phyloP scores from a whole-genome alignment of 371 early-diverging fungal genomes.

The Actinomucor elegans region DNA sequence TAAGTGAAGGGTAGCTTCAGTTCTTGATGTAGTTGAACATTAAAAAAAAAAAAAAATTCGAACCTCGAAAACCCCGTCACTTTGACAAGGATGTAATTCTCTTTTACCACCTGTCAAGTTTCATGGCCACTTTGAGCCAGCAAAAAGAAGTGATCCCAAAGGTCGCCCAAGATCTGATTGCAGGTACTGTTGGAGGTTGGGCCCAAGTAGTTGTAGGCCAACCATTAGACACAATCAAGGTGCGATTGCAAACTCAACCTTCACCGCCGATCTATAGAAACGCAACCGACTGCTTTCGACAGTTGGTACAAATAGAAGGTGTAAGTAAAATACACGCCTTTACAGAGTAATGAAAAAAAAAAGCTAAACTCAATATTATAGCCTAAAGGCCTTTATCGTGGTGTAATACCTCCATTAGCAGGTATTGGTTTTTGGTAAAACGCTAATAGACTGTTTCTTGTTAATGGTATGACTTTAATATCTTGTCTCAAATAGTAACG shows the following conservation, averaged over 20 bases:
- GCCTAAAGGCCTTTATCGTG: constrained; percentile 78
- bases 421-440: constrained; percentile 84
- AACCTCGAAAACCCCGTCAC: too few relatives aligned
- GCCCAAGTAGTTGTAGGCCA: constrained; percentile 83
- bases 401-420: constrained; percentile 79
- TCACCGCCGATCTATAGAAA: constrained; percentile 67
- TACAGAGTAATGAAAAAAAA: too few relatives aligned
- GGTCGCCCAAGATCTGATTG: constrained; percentile 65
- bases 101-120: background rate
- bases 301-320: constrained; percentile 75
- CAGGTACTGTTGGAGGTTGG: constrained; percentile 87
- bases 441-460: too few relatives aligned
- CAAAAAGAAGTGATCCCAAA: constrained; percentile 29
- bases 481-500: constrained; percentile 79
- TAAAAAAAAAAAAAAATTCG: too few relatives aligned
- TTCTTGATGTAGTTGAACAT: too few relatives aligned
- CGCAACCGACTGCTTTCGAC: constrained; percentile 73
- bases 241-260: constrained; percentile 81
- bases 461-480: too few relatives aligned
- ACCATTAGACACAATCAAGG: constrained; percentile 80
- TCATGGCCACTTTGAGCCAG: background rate
- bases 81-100: too few relatives aligned
- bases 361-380: too few relatives aligned
- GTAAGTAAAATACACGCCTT: constrained; percentile 36
- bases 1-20: too few relatives aligned